phyloP scores from a whole-genome alignment of 176 grass and related monocot species.

The Raddia guianensis region DNA sequence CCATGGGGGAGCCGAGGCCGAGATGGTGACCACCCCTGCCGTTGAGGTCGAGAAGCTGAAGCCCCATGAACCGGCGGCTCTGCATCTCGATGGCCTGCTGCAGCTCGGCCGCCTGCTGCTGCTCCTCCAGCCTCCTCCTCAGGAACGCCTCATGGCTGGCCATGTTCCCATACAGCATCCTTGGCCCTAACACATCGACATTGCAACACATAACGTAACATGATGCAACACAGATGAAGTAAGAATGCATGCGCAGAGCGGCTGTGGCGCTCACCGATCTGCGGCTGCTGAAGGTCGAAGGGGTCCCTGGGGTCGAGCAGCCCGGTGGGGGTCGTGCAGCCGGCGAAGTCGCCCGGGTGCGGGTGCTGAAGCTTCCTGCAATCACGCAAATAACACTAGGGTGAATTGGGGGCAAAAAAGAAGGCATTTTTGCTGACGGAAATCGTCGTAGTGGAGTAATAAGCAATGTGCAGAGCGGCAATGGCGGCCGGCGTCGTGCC shows the following conservation, averaged over 20 bases:
- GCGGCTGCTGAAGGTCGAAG: conserved; percentile 61
- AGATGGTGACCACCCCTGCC: conserved; percentile 40
- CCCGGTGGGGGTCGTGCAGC: conserved; percentile 57
- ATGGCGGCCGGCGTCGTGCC: conserved; percentile 39
- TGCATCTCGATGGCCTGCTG: conserved; percentile 77
- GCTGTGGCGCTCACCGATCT: conserved; percentile 58
- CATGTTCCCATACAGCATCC: conserved; percentile 53
- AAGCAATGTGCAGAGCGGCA: background rate
- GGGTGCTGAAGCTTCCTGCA: conserved; percentile 48
- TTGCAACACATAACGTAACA: background rate
- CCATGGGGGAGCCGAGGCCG: conserved; percentile 22
- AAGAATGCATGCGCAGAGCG: background rate
- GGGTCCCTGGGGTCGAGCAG: conserved; percentile 61
- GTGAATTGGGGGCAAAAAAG: background rate
- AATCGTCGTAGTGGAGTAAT: background rate
- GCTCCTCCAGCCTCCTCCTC: conserved; percentile 73
- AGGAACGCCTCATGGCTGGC: conserved; percentile 59
- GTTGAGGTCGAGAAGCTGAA: conserved; percentile 64
- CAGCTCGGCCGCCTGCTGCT: conserved; percentile 65
- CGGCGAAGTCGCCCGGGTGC: conserved; percentile 56
- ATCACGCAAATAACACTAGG: background rate
- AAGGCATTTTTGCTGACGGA: too few species aligned
- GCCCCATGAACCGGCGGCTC: conserved; percentile 60
- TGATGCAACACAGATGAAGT: background rate
- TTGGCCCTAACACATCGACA: conserved; percentile 43